A percentile compares a stretch with the other conserved stretches of the same genome.
phyloP scores from a whole-genome alignment of 2,329 filamentous ascomycete genomes.

The Hortaea werneckii region DNA sequence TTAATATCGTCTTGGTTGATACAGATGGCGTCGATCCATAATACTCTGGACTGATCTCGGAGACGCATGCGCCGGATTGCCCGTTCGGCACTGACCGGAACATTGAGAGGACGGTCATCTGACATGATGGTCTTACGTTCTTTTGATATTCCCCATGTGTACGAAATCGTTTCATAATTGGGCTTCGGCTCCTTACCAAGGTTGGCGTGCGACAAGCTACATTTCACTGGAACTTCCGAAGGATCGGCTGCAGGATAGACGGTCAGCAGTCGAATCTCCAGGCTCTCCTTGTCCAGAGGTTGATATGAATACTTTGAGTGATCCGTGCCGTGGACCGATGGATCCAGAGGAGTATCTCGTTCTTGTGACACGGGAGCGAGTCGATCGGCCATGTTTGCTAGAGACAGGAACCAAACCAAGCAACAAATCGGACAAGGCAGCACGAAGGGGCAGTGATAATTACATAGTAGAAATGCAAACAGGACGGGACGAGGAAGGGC shows the following conservation, averaged over 20 bases:
- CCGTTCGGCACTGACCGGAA: neutral
- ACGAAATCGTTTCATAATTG: neutral
- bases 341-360: no score
- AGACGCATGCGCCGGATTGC: neutral
- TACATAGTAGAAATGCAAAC: no score
- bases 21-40: constrained; percentile 1
- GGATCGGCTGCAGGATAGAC: neutral
- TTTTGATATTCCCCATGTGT: neutral
- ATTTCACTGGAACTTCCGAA: neutral
- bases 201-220: neutral
- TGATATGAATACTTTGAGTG: neutral
- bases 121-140: neutral
- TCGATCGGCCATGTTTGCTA: no score
- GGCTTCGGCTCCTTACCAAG: neutral
- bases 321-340: no score
- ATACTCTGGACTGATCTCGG: neutral
- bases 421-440: no score
- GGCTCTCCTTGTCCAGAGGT: neutral
- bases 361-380: no score
- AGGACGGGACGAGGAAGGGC: no score
- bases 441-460: no score
- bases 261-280: neutral
- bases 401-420: no score
- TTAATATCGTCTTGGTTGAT: neutral
- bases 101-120: neutral